Base-by-base conservation (phyloP, 164 flowering plant genomes). In the Nymphaea colorata region DNA sequence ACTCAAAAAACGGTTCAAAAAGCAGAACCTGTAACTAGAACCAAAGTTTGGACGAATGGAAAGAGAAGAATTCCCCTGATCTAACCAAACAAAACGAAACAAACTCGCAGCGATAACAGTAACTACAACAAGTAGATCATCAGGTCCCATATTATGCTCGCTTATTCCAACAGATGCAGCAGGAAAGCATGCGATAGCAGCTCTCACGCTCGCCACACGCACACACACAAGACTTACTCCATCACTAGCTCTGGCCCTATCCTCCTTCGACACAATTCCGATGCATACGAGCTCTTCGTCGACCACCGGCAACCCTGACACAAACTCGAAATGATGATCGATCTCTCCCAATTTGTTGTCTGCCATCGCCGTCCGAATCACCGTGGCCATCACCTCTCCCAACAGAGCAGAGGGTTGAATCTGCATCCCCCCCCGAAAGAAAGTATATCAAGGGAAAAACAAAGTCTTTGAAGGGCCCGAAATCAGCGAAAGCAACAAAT, bases 271-370 rank as follows among this genome's bases (percentile, higher is more conserved):
- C n/a, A 74, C n/a, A 36, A 74, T 67, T 4, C 76, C 76, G 11
- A 74, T 70, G 65, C 76, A 74, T 44, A 43, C 41, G 12, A 70
- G 64, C 4, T 59, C 68, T 2, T 25, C 70, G n/a, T 74, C 70
- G 41, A 74, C 44, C 15, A 74, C 73, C 12, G 73, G 73, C 59
- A 74, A 53, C 60, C 76, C 76, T 8, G 79, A 77, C 44, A 77
- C 79, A 18, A 68, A n/a, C 65, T 73, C 72, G 53, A 77, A 77
- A 66, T 73, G 72, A 59, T 68, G 70, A 44, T 68, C 68, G 36
- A 77, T 74, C 67, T 77, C 79, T 69, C 71, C 76, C 43, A 77
- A 12, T 17, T 74, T 71, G 70, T 77, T 74, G 66, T 73, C 79
- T 3, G 60, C 72, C 2, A 72, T 77, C 14, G 75, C 74, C 6